Base-by-base conservation (phyloP, 169 alveolate species). In the Eimeria falciformis region DNA sequence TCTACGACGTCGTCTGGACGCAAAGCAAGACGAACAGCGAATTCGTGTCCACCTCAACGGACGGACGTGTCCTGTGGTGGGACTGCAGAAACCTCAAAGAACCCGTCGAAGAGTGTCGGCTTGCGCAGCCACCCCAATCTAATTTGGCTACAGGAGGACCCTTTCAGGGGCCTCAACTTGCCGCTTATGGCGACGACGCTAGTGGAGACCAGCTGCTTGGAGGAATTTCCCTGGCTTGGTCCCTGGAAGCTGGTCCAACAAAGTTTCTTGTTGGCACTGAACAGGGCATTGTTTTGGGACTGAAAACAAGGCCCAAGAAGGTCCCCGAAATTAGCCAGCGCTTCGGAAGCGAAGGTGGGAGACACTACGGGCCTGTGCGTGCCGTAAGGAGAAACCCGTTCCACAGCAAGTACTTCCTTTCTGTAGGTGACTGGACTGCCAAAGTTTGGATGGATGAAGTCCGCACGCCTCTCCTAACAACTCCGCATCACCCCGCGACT, bases 391-490 rank as follows among this genome's bases (percentile, higher is more conserved):
- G 99, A 88, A 96, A 97, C 94, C 98, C 98, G 37, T 95, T 95
- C 77, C 97, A 97, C 73, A 94, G 96, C 79, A 97, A 98, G 95
- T 97, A 95, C 94, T 97, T 98, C 95, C 92, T 98, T 88, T 95
- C 99, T 17, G 98, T 98, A 29, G 99, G 99, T 37, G 99, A 98
- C 93, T 98, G 99, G 99, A 95, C 98, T 62, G 98, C 98, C 27
- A 97, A 97, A 95, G 96, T 98, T 69, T 95, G 95, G 96, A 93
- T 95, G 88, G 99, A 98, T 90, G 99, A 97, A 91, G 96, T 97
- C 65, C 97, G 96, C 94, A 97, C 98, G n/a, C 99, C 99, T 11
- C 97, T 98, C 79, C 97, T 96, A 94, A 96, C 98, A 68, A 97
- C 97, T 75, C 98, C 97, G 84, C 97, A 97, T 94, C 97, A 40